Evolutionary conservation across 116 monocot genomes (phyloP).

Genomic region (Papilionanthe hybrid): DNA sequence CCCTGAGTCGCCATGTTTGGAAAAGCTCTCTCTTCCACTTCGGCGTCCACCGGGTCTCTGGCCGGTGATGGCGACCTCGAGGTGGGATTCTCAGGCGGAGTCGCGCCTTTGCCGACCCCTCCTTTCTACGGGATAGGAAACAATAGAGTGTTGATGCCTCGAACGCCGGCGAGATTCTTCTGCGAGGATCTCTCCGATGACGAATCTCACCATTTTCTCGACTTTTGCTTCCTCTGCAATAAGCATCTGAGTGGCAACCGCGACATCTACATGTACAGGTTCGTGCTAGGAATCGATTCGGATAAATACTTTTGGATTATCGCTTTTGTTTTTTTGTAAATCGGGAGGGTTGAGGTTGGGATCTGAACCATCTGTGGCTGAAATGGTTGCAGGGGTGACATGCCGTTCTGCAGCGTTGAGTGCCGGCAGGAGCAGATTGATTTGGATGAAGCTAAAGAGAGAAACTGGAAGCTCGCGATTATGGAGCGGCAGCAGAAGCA

Average conservation of each 20-base stretch:
- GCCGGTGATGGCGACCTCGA: not conserved
- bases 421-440: slow-evolving; percentile 13
- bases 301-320: not conserved
- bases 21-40: not conserved
- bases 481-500: not conserved
- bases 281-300: not conserved
- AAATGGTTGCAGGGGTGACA: slow-evolving; percentile 13
- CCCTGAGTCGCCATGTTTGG: not conserved
- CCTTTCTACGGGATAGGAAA: not conserved
- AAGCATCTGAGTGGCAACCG: slow-evolving; percentile 1
- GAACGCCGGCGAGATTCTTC: not conserved
- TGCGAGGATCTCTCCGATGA: not conserved
- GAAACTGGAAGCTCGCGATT: not conserved
- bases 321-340: not conserved
- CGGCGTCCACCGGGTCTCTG: not conserved
- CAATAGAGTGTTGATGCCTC: not conserved
- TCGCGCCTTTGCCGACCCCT: not conserved
- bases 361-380: not conserved
- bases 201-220: slow-evolving; percentile 20
- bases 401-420: slow-evolving; percentile 11
- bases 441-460: slow-evolving; percentile 6
- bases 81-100: slow-evolving; percentile 1
- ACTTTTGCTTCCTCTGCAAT: slow-evolving; percentile 25
- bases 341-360: not conserved
- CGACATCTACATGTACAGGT: slow-evolving; percentile 34